phyloP scores from a whole-genome alignment of 2,329 filamentous ascomycete species.

The Cadophora luteo-olivacea region DNA sequence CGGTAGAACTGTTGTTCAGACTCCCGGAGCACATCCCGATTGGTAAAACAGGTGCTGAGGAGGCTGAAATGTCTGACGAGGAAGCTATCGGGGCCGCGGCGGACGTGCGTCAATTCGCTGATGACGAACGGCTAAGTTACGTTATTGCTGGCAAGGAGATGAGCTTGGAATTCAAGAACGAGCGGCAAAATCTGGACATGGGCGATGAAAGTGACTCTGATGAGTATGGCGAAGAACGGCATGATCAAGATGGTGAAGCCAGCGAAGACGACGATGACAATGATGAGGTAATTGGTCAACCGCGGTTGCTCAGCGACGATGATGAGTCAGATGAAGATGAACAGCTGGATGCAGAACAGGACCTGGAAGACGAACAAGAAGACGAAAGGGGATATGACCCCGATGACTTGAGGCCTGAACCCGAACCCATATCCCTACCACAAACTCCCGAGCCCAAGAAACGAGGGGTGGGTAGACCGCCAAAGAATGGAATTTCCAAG shows the following conservation, averaged over 20 bases:
- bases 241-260: conserved; percentile 34
- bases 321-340: conserved; percentile 38
- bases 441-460: conserved; percentile 38
- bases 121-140: neutral
- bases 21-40: conserved; percentile 65
- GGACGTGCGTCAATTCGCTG: conserved; percentile 35
- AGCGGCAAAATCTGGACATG: conserved; percentile 57
- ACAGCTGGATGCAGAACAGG: conserved; percentile 43
- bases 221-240: conserved; percentile 35
- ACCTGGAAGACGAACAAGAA: conserved; percentile 29
- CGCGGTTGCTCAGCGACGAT: conserved; percentile 23
- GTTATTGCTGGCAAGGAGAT: conserved; percentile 63
- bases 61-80: conserved; percentile 53
- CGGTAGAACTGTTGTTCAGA: conserved; percentile 70
- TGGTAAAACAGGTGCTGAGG: conserved; percentile 64
- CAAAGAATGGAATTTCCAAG: conserved; percentile 85
- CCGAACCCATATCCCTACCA: neutral
- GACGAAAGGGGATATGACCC: conserved; percentile 37
- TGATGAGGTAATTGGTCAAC: conserved; percentile 30
- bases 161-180: conserved; percentile 75
- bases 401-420: conserved; percentile 22
- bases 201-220: conserved; percentile 31
- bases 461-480: conserved; percentile 79
- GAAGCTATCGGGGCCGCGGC: conserved; percentile 42
- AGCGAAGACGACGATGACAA: conserved; percentile 24